Percentiles rank a stretch among this genome's conserved stretches.
These are phyloP conservation scores for Pelargonium nanum DNA, from an alignment of 345 rosid genomes.

Conservation along the genomic window DNA sequence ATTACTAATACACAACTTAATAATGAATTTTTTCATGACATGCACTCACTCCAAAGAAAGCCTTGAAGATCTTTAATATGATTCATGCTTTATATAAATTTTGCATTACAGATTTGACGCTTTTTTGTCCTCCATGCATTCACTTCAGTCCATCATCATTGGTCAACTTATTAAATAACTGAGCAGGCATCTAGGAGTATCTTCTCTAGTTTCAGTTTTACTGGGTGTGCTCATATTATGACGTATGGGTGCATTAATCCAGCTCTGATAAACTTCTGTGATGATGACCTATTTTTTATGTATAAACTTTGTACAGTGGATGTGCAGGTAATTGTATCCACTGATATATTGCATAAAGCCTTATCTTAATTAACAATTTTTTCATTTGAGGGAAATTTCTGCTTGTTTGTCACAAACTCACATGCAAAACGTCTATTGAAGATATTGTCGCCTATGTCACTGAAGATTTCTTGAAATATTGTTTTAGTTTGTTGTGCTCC, in stretches of 20 bases:
- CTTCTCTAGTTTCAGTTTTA: neutral
- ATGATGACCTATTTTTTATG: neutral
- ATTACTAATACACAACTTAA: too few relatives aligned
- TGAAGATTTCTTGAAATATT: neutral
- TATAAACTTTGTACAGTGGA: neutral
- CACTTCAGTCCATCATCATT: too few relatives aligned
- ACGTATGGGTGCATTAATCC: neutral
- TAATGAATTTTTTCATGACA: too few relatives aligned
- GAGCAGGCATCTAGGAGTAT: neutral
- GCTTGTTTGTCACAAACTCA: too few relatives aligned
- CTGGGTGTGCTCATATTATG: neutral
- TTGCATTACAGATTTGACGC: too few relatives aligned
- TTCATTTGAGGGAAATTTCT: neutral
- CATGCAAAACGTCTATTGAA: neutral
- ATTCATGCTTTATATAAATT: too few relatives aligned
- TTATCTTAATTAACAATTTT: neutral
- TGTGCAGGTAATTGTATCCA: neutral
- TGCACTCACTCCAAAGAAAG: too few relatives aligned
- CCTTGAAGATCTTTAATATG: too few relatives aligned
- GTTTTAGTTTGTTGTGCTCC: neutral
- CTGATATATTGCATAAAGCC: neutral
- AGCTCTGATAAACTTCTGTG: neutral
- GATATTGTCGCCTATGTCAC: neutral
- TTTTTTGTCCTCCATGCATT: too few relatives aligned
- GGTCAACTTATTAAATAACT: too few relatives aligned